phyloP scores from a whole-genome alignment of 1,284 basidiomycete species.

The Baeospora myosura region DNA sequence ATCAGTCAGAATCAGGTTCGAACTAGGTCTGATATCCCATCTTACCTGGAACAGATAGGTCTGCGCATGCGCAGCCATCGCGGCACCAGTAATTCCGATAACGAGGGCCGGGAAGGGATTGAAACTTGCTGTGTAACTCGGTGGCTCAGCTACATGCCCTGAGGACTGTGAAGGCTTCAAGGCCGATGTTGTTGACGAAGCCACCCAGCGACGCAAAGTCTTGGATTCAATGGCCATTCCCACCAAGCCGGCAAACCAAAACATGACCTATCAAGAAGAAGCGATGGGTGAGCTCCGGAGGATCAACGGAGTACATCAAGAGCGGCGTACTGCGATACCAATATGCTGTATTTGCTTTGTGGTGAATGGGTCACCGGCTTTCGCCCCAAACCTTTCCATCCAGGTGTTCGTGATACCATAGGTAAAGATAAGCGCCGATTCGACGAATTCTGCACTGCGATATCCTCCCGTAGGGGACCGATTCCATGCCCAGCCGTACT shows the following conservation, averaged over 20 bases:
- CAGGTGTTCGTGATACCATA: slow-evolving; percentile 92
- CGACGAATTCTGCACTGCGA: slow-evolving; percentile 81
- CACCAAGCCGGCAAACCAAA: slow-evolving; percentile 88
- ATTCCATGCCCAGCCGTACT: slow-evolving; percentile 96
- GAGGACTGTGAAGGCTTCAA: slow-evolving; percentile 27
- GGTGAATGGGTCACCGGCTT: slow-evolving; percentile 78
- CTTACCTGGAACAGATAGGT: slow-evolving; percentile 78
- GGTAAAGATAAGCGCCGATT: slow-evolving; percentile 80
- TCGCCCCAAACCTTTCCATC: slow-evolving; percentile 91
- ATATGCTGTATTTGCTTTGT: slow-evolving; percentile 96
- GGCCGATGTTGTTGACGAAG: slow-evolving; percentile 45
- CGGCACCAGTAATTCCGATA: slow-evolving; percentile 88
- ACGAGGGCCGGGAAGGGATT: slow-evolving; percentile 94
- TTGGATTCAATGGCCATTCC: slow-evolving; percentile 88
- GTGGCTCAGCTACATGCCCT: slow-evolving; percentile 51
- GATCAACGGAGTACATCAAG: too few species aligned
- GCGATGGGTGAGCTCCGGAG: neutral
- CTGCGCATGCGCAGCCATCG: slow-evolving; percentile 94
- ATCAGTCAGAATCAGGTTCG: slow-evolving; percentile 6
- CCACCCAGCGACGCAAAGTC: slow-evolving; percentile 62
- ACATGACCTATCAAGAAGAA: slow-evolving; percentile 58
- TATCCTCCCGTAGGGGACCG: slow-evolving; percentile 41
- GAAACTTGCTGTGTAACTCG: slow-evolving; percentile 74
- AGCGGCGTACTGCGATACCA: slow-evolving; percentile 72
- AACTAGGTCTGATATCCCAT: neutral